Evolutionary conservation across 495 filamentous ascomycete genomes (phyloP), one percentile per base, ranked within the genome.

Genomic region (Lepidopterella palustris): DNA sequence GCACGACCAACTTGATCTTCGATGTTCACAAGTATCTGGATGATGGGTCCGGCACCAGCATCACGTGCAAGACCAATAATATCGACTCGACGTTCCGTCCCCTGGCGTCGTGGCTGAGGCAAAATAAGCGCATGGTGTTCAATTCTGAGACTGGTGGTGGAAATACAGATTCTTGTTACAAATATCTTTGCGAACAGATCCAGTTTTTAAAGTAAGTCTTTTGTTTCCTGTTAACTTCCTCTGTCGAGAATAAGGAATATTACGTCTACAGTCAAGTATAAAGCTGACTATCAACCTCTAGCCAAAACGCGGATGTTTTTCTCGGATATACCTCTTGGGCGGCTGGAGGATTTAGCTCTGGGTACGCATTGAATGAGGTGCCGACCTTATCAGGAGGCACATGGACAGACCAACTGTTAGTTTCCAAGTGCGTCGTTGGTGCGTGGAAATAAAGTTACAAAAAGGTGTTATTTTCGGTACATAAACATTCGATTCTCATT

Each of bases 1-100:
- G 62, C 47, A 80, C 74, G 5, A 73, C 73, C 45, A 78, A 80
- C 62, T 72, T 85, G 20, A 70, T 84, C 57, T 78, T 84, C 48
- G 82, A 85, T 59, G 72, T 81, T 2, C 78, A 80, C 64, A 70
- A 79, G 55, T 85, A 84, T 65, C 75, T 84, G 31, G 83, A 85
- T 62, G 83, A 84, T 64, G 76, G 78, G 64, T 78, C 73, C 21
- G 83, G 81, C 23, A 82, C 78, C 4, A 72, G 80, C 69, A 53
- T 72, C 23, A 61, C 73, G 21, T 85, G 82, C 70, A 71, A 73
- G n/a, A 80, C 76, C 18, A 73, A 82, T 65, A 79, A 80, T 57
- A 71, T 79, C 24, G 65, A 67, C 51, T 71, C 65, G 26, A 73
- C 76, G 23, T 83, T 86, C 63, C 61, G 60, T 3, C 67, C 74